Base-by-base conservation (phyloP, 495 filamentous ascomycete species). In the Aspergillus leporis region DNA sequence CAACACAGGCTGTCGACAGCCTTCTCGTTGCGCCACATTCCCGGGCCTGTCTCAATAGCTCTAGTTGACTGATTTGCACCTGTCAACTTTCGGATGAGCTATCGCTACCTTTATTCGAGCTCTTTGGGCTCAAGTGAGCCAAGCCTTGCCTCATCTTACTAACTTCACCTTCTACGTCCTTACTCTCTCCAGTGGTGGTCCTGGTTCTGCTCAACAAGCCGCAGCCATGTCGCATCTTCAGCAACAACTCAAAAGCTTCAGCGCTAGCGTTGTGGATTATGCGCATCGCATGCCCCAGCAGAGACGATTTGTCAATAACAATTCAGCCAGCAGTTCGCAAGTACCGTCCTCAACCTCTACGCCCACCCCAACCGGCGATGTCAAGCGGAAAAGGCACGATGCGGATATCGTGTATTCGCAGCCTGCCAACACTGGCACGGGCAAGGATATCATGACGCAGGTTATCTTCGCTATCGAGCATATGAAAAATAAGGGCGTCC, bases 381-480 rank as follows among this genome's bases (percentile, higher is more conserved):
- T 72, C 54, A 87, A 84, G 67, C 82, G 81, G 58, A 89, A 88
- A 73, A 78, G 84, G 40, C 80, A 81, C 40, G 77, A 83, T 60
- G 72, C 75, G 52, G 74, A 82, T 32, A 78, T 85, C 53, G 85
- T 89, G 61, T 92, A 87, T 72, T 92, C 90, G 12, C 91, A 93
- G 70, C 90, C 92, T 14, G 80, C 81, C 45, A 82, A 87, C 63
- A 92, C 90, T 4, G 90, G 90, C 59, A 88, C 83, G 30, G 92
- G 91, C 60, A 81, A 82, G 50, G 86, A 90, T 69, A 85, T 93
- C 69, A 87, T 90, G 80, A 93, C 90, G 9, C 87, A 96, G 63
- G 84, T 97, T 56, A 79, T 85, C 56, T 94, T 91, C 71, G 89
- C 90, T 6, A 86, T 96, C 70, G 83, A 90, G 10, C 89, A 90